These are phyloP conservation scores for Antarctomyces pellizariae DNA, from an alignment of 495 filamentous ascomycete genomes.

Conservation along the genomic window DNA sequence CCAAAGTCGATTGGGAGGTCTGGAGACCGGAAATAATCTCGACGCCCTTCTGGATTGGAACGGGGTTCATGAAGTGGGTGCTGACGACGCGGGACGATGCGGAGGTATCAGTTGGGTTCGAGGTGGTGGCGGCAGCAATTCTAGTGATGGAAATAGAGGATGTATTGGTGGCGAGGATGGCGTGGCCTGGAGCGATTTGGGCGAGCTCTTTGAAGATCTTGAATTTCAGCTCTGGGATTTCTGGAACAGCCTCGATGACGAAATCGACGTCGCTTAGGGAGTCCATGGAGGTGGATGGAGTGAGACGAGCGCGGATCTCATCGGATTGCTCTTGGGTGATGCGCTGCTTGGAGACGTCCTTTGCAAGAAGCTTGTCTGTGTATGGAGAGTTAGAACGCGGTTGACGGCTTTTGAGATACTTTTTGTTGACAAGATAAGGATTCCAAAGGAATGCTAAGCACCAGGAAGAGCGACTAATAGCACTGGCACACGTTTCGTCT, in stretches of 20 bases:
- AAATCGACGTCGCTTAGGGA: constrained; percentile 76
- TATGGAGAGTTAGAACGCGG: neutral
- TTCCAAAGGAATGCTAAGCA: neutral
- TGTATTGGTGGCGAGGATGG: constrained; percentile 91
- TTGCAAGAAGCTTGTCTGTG: constrained; percentile 76
- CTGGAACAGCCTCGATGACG: constrained; percentile 91
- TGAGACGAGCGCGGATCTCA: constrained; percentile 39
- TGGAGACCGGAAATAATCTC: constrained; percentile 92
- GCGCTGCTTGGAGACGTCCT: constrained; percentile 67
- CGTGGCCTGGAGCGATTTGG: constrained; percentile 58
- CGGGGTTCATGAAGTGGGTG: constrained; percentile 99
- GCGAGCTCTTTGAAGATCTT: constrained; percentile 73
- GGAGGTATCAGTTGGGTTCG: constrained; percentile 51
- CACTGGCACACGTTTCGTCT: too few species aligned
- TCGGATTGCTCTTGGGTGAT: constrained; percentile 61
- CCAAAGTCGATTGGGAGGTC: constrained; percentile 59
- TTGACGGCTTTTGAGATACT: too few species aligned
- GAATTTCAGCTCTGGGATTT: constrained; percentile 70
- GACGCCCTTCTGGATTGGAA: constrained; percentile 89
- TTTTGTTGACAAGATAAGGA: neutral
- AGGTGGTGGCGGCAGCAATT: constrained; percentile 67
- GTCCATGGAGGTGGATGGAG: constrained; percentile 47
- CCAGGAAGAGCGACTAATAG: too few species aligned
- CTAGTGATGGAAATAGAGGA: constrained; percentile 93
- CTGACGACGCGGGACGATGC: constrained; percentile 74